Base-by-base conservation (phyloP, 441 rosid genomes). In the Iberis amara region DNA sequence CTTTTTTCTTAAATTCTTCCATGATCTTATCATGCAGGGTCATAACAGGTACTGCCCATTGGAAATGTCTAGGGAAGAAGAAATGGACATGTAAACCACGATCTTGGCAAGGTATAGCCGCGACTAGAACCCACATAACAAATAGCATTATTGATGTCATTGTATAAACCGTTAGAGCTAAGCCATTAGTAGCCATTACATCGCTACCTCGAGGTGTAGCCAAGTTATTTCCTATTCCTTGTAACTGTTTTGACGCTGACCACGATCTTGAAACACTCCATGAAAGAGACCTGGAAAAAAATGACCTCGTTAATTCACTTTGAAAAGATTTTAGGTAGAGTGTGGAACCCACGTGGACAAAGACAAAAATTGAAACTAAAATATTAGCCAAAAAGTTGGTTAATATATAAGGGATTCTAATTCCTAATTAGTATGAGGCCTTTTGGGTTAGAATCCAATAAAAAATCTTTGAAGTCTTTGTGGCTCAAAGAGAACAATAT, bases 221-320 rank as follows among this genome's bases (percentile, higher is more conserved):
- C 59, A 90, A 44, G 65, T 87, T 85, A 21, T 73, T 77, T 41
- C 85, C 92, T 31, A 90, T 82, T 0, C 88, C 83, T 78, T 79
- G 92, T 32, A 90, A 72, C 79, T 90, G 96, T 69, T 68, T 74
- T 0, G 90, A 77, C 0, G 96, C 96, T 2, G 96, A 90, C 96
- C 96, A 90, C 0, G 96, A 87, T 75, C 85, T 70, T 7, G 96
- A 85, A 24, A 90, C 92, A 37, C 96, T 90, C 94, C 95, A 87
- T 1, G 94, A 87, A 56, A 85, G 73, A 3, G 97, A 90, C 45
- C 97, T 63, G 39, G n/a, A n/a, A 18, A 18, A 1, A 18, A 18
- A 18, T 18, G 21, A 18, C 3, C 21, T 18, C 3, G 21, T 18
- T 18, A 18, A 3, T 18, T 18, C 21, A 18, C 21, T 18, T 18